Conservation (phyloP, 495 filamentous ascomycete species). For the Penicillium diatomitis region DNA sequence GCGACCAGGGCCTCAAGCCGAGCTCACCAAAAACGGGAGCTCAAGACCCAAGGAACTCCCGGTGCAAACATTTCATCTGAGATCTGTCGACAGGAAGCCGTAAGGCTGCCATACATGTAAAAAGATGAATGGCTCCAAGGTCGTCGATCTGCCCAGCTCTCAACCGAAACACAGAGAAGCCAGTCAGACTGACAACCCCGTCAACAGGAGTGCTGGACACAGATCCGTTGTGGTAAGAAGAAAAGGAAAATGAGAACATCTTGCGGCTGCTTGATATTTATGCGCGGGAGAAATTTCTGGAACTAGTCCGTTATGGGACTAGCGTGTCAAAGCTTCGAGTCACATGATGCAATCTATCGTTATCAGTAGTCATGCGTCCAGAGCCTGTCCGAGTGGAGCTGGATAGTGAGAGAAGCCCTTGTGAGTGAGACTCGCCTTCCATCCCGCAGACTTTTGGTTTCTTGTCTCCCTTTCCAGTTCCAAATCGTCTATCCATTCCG, state of each 20-base stretch:
- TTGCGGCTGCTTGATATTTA: slow-evolving; percentile 22
- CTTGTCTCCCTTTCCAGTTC: background rate
- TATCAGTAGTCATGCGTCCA: slow-evolving; percentile 5
- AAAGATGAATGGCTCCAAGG: slow-evolving; percentile 64
- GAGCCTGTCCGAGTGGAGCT: background rate
- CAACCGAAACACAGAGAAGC: slow-evolving; percentile 53
- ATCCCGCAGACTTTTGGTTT: background rate
- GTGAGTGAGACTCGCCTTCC: no score
- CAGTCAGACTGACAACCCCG: slow-evolving; percentile 10
- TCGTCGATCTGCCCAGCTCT: slow-evolving; percentile 77
- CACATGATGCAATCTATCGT: slow-evolving; percentile 6
- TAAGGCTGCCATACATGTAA: slow-evolving; percentile 57
- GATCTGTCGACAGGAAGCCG: slow-evolving; percentile 87
- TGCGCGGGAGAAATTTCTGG: slow-evolving; percentile 12
- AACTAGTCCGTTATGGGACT: slow-evolving; percentile 13
- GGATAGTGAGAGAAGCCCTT: no score
- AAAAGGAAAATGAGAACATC: slow-evolving; percentile 28
- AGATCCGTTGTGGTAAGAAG: slow-evolving; percentile 57
- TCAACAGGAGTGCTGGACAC: slow-evolving; percentile 70
- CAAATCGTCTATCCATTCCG: background rate
- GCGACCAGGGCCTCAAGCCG: slow-evolving; percentile 48
- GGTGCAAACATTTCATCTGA: slow-evolving; percentile 56
- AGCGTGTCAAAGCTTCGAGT: background rate
- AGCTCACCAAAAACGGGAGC: slow-evolving; percentile 64
- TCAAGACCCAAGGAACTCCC: slow-evolving; percentile 45